These are phyloP conservation scores for Turritis glabra DNA, from an alignment of 345 rosid species.

Conservation along the genomic window DNA sequence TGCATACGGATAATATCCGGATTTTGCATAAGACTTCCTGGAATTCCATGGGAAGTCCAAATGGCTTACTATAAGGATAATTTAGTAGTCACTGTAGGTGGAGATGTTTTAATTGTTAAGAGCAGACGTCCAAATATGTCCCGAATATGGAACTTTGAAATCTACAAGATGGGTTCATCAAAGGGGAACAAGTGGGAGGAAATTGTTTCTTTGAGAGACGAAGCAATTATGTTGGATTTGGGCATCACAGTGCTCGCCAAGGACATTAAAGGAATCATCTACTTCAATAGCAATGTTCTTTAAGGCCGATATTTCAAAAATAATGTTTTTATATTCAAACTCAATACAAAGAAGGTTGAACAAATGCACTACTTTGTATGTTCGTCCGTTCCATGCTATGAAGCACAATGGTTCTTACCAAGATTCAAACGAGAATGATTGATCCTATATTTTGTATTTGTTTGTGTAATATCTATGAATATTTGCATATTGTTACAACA, in stretches of 20 bases:
- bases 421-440: no score
- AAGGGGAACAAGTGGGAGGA: conserved; percentile 6
- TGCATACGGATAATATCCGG: background rate
- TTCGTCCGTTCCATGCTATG: background rate
- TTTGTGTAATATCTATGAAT: no score
- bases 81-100: background rate
- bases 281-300: background rate
- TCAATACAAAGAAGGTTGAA: background rate
- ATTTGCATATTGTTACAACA: no score
- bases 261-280: conserved; percentile 10
- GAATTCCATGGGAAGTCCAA: background rate
- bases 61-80: background rate
- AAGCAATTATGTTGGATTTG: conserved; percentile 8
- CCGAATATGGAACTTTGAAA: background rate
- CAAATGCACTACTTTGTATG: background rate
- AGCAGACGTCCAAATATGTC: background rate
- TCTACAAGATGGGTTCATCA: background rate
- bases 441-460: no score
- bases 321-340: background rate
- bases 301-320: background rate
- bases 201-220: background rate
- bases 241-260: no score
- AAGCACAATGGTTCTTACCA: background rate
- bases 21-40: background rate
- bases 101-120: background rate